Evolutionary conservation across 2,329 filamentous ascomycete species (phyloP).

Genomic region (Botrytis pseudocinerea): DNA sequence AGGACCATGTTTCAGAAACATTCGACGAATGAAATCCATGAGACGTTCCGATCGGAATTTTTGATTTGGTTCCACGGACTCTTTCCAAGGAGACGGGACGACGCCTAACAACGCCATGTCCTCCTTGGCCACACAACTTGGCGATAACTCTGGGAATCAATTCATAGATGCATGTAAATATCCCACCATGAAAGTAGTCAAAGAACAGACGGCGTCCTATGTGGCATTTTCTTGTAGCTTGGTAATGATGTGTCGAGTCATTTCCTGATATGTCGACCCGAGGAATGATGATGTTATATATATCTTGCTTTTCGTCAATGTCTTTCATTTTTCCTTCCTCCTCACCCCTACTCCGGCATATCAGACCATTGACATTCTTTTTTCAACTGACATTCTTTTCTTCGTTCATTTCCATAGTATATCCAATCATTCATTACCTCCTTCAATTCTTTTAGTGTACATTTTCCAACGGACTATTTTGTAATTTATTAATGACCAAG

Average conservation of each 20-base stretch:
- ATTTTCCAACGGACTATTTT: not conserved
- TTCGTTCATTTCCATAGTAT: not conserved
- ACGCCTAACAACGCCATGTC: slow-evolving; percentile 11
- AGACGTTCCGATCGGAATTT: not conserved
- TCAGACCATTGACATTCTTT: slow-evolving; percentile 13
- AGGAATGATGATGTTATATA: not conserved
- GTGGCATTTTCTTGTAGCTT: not conserved
- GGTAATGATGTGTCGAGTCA: not conserved
- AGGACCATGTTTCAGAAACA: not conserved
- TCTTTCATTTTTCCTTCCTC: not conserved
- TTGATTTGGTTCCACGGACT: slow-evolving; percentile 1
- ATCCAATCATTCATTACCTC: not conserved
- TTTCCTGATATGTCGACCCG: slow-evolving; percentile 8
- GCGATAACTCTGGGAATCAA: not conserved
- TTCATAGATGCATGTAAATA: not conserved
- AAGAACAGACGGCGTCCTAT: slow-evolving; percentile 1
- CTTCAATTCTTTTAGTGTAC: not conserved
- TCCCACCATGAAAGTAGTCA: slow-evolving; percentile 1
- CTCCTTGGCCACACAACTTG: not conserved
- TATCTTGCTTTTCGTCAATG: not conserved
- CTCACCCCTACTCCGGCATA: not conserved
- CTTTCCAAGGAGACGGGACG: not conserved
- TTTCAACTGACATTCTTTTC: not conserved
- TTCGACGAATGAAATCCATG: slow-evolving; percentile 3
- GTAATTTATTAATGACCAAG: slow-evolving; percentile 8